Base-by-base conservation (phyloP, 192 early-diverging fungal species). In the Mortierella claussenii region DNA sequence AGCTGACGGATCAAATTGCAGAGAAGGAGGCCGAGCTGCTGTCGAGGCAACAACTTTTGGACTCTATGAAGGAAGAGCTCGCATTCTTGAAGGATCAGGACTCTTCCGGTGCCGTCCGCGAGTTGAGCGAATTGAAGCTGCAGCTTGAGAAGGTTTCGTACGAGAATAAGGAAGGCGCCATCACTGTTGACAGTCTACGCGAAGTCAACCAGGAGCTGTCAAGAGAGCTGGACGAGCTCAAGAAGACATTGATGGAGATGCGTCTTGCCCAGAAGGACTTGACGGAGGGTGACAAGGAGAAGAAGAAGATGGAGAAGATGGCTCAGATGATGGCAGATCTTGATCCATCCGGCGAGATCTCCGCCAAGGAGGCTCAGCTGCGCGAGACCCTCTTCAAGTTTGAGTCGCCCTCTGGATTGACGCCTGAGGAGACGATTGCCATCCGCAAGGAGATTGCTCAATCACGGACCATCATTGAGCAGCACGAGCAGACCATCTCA, bases 1-100 rank as follows among this genome's bases (percentile, higher is more conserved):
- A 99, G 74, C 86, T 98, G 59, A 91, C 88, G 55, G 96, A 99
- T 67, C 90, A 94, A 62, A 80, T 99, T 47, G 89, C 96, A 7
- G 95, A 98, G 51, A 96, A 95, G 68, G 96, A 98, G 64, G 79
- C 88, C 20, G 93, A 94, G 55, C 79, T 98, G 60, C 83, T 89
- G 47, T 71, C 83, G 23, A 63, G 85, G 27, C 75, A 89, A 53
- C 88, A 88, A 63, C 54, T 84, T 20, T 64, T 90, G 40, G 83
- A 86, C 20, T 54, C 80, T 7, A 79, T 95, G 74, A 90, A 83
- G 53, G 92, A 95, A 30, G 94, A 97, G 80, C 78, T 98, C 13
- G 69, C 65, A 9, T 80, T 82, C 57, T 81, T 88, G 76, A 93
- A 93, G 76, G 83, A 85, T 27, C 88, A 89, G 63, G 89, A 88